Evolutionary conservation across 176 grass and related monocot species (phyloP).

Genomic region (Oryza australiensis): DNA sequence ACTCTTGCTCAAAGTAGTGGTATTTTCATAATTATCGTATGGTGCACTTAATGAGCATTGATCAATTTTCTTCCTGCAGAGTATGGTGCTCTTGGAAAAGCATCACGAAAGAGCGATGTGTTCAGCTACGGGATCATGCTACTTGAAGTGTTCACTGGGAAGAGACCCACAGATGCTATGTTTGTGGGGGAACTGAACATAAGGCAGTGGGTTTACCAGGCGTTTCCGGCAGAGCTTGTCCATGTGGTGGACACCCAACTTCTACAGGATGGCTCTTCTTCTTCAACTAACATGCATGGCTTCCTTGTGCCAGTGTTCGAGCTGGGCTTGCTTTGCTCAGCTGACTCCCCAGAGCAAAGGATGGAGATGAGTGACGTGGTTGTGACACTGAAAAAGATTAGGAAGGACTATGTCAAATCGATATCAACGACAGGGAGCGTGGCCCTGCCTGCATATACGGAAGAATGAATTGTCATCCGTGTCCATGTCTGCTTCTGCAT

Average conservation of each 20-base stretch:
- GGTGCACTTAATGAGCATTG: not conserved
- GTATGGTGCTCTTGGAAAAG: not conserved
- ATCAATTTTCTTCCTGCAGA: not conserved
- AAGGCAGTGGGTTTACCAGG: too few relatives aligned
- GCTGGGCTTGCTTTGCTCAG: not conserved
- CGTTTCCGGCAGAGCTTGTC: not conserved
- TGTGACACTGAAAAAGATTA: not conserved
- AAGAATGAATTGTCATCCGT: not conserved
- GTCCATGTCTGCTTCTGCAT: not conserved
- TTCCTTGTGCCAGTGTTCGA: not conserved
- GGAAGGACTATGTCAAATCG: not conserved
- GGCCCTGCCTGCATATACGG: not conserved
- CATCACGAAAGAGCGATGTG: too few relatives aligned
- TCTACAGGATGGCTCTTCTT: not conserved
- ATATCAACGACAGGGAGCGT: not conserved
- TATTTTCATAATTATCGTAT: too few relatives aligned
- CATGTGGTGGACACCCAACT: not conserved
- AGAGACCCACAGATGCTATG: too few relatives aligned
- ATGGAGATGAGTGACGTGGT: not conserved
- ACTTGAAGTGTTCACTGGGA: too few relatives aligned
- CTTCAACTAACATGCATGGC: not conserved
- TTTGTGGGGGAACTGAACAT: too few relatives aligned
- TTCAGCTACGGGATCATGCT: too few relatives aligned
- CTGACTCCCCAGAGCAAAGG: not conserved
- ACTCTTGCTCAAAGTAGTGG: not conserved